Conservation (phyloP, 345 rosid genomes). For the Euphorbia pulcherrima region DNA sequence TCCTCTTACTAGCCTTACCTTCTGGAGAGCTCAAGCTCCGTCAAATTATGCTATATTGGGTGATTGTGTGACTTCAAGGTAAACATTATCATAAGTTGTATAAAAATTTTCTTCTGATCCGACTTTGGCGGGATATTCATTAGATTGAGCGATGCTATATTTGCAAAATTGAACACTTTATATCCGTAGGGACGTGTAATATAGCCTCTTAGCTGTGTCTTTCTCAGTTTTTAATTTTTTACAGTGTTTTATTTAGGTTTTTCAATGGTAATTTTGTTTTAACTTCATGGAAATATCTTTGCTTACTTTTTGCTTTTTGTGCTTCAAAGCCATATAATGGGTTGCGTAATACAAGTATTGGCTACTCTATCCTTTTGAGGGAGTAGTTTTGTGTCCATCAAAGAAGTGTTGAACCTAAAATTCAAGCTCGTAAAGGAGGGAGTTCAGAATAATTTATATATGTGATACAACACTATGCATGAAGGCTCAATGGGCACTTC, state of each 20-base stretch:
- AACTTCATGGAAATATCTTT: neutral
- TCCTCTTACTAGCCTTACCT: constrained; percentile 64
- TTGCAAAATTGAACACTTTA: no score
- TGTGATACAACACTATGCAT: neutral
- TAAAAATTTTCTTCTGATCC: neutral
- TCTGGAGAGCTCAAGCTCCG: constrained; percentile 98
- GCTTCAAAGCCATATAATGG: neutral
- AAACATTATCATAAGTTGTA: constrained; percentile 1
- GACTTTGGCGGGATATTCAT: neutral
- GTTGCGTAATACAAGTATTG: neutral
- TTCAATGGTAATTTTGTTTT: neutral
- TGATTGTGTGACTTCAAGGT: constrained; percentile 98
- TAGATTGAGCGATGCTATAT: neutral
- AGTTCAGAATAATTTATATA: neutral
- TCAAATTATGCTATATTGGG: constrained; percentile 91
- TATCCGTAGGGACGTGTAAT: neutral
- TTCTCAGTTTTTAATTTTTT: neutral
- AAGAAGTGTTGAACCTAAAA: neutral
- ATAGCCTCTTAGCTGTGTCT: neutral
- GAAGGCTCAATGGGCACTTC: neutral
- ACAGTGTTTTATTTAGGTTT: neutral
- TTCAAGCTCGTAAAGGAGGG: neutral
- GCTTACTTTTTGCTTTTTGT: neutral
- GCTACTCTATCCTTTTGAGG: neutral
- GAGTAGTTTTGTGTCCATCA: no score